Conservation (phyloP, 2,329 filamentous ascomycete species). For the Ophiostoma piceae region DNA sequence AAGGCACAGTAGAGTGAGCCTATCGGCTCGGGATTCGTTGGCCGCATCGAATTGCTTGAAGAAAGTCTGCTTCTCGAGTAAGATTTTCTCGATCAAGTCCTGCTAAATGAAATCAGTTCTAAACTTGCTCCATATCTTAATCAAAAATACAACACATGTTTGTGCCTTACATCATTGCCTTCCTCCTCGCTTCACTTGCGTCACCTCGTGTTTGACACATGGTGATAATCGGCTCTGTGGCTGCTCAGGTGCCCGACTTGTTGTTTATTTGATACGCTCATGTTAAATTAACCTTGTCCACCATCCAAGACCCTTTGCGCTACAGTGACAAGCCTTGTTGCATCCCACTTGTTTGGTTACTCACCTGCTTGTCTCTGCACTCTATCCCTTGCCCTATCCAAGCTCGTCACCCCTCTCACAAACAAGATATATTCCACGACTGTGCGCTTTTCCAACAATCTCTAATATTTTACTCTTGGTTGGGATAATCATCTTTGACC, state of each 20-base stretch:
- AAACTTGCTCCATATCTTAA: neutral
- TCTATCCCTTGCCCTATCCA: too few species aligned
- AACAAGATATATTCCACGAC: neutral
- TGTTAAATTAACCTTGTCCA: neutral
- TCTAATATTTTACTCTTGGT: neutral
- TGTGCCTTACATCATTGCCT: neutral
- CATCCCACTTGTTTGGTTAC: neutral
- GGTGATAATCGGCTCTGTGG: neutral
- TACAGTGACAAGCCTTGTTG: neutral
- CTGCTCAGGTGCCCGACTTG: neutral
- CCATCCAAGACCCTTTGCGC: neutral
- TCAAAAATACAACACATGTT: neutral
- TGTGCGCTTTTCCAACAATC: neutral
- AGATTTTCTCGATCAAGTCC: neutral
- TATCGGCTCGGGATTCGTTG: neutral
- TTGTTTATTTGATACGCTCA: neutral
- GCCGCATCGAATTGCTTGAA: neutral
- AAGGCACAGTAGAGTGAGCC: slow-evolving; percentile 5
- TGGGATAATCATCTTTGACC: neutral
- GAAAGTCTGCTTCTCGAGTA: neutral
- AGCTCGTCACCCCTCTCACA: neutral
- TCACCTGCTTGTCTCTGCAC: neutral
- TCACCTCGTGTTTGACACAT: neutral
- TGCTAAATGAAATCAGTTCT: neutral
- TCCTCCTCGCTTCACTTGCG: neutral